These are phyloP conservation scores for Hyphodiscus sp. DNA, from an alignment of 2,329 filamentous ascomycete species.

Conservation along the genomic window DNA sequence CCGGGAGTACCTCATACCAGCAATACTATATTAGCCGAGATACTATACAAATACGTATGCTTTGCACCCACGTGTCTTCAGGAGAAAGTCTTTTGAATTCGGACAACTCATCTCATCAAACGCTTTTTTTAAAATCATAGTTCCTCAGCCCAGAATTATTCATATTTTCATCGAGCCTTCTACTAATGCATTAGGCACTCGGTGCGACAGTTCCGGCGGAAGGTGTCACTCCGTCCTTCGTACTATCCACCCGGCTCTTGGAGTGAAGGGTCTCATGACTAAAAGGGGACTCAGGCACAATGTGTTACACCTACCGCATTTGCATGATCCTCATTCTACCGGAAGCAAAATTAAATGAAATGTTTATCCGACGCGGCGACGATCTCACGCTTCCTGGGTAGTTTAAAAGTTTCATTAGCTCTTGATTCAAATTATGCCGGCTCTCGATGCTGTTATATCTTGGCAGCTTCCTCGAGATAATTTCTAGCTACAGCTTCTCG, in stretches of 20 bases:
- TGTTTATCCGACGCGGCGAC: not conserved
- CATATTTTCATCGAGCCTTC: not conserved
- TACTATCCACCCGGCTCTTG: slow-evolving; percentile 7
- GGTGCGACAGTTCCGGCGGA: not conserved
- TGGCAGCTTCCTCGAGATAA: not conserved
- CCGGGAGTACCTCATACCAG: not conserved
- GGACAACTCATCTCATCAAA: not conserved
- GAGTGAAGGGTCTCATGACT: not conserved
- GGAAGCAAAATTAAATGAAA: not conserved
- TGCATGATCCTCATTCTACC: not conserved
- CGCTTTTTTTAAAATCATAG: not conserved
- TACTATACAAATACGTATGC: not conserved
- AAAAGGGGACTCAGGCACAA: not conserved
- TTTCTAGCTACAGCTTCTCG: not conserved
- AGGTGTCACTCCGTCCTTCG: not conserved
- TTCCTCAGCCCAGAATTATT: not conserved
- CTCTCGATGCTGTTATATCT: not conserved
- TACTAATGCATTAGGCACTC: not conserved
- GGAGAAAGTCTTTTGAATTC: too few relatives aligned
- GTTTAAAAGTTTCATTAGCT: not conserved
- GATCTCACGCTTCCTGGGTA: not conserved
- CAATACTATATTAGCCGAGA: slow-evolving; percentile 4
- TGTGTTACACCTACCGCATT: not conserved
- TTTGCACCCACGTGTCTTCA: too few relatives aligned
- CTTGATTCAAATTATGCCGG: not conserved